These are phyloP conservation scores for Begonia loranthoides DNA, from an alignment of 306 rosid genomes.

Conservation along the genomic window DNA sequence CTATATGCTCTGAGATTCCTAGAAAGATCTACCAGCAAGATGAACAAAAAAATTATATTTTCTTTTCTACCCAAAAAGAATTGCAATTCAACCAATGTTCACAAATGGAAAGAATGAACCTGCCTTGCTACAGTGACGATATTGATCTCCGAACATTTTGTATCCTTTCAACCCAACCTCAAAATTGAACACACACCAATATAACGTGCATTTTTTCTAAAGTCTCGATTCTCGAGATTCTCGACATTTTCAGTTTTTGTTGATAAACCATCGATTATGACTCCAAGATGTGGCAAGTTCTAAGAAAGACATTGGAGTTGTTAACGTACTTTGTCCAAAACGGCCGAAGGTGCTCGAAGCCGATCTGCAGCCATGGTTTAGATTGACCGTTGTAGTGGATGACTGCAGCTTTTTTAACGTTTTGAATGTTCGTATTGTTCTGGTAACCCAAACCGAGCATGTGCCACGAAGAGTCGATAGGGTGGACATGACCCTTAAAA, in stretches of 20 bases:
- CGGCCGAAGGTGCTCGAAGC: constrained; percentile 94
- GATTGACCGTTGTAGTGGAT: constrained; percentile 98
- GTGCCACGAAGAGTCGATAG: constrained; percentile 88
- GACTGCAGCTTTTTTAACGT: constrained; percentile 69
- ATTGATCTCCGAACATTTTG: constrained; percentile 24
- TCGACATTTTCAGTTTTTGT: constrained; percentile 19
- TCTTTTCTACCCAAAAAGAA: constrained; percentile 46
- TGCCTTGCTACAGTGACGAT: constrained; percentile 26
- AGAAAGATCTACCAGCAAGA: constrained; percentile 29
- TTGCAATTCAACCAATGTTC: constrained; percentile 29
- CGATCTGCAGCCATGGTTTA: constrained; percentile 94
- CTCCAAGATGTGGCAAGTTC: constrained; percentile 91
- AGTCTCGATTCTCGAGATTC: constrained; percentile 9
- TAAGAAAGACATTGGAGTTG: constrained; percentile 82
- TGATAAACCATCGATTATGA: constrained; percentile 37
- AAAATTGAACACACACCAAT: constrained; percentile 22
- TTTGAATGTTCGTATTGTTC: constrained; percentile 51
- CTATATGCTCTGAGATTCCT: constrained; percentile 31
- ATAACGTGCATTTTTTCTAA: not conserved
- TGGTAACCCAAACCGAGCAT: constrained; percentile 99
- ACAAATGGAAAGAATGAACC: constrained; percentile 55
- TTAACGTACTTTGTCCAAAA: constrained; percentile 90
- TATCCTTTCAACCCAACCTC: constrained; percentile 17
- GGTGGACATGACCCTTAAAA: constrained; percentile 76
- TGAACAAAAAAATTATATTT: constrained; percentile 45